A percentile compares a stretch with the other conserved stretches of the same genome.
These are phyloP conservation scores for Dimocarpus longan DNA, from an alignment of 345 rosid species.

Conservation along the genomic window DNA sequence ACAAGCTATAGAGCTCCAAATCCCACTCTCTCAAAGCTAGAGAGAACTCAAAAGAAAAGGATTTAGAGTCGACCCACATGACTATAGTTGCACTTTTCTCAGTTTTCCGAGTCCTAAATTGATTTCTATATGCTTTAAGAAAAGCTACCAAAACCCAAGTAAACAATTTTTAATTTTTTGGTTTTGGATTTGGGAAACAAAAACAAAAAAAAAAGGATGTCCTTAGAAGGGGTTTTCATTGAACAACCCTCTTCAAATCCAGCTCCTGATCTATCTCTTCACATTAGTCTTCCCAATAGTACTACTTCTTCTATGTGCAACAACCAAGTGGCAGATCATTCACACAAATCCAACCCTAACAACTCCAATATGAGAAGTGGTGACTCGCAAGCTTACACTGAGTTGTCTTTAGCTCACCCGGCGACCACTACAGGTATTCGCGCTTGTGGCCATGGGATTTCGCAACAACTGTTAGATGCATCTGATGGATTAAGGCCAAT, in stretches of 20 bases:
- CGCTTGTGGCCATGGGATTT: conserved; percentile 29
- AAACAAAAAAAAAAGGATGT: conserved; percentile 29
- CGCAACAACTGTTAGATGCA: conserved; percentile 24
- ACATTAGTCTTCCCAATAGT: conserved; percentile 64
- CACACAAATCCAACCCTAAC: conserved; percentile 25
- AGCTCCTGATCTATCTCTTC: conserved; percentile 73
- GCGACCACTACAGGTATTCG: background rate
- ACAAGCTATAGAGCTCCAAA: conserved; percentile 14
- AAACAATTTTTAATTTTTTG: no score
- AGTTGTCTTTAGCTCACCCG: conserved; percentile 52
- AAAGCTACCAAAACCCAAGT: background rate
- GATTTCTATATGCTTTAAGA: background rate
- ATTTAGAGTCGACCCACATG: conserved; percentile 32
- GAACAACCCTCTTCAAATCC: conserved; percentile 49
- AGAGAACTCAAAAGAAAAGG: conserved; percentile 13
- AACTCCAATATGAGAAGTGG: conserved; percentile 9
- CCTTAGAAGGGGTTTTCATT: conserved; percentile 56
- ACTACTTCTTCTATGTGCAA: conserved; percentile 25
- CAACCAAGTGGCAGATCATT: background rate
- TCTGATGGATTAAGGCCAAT: conserved; percentile 63
- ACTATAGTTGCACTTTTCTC: conserved; percentile 29
- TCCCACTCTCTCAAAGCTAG: background rate
- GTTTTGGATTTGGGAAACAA: background rate
- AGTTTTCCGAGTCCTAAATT: background rate
- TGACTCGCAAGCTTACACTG: conserved; percentile 33